Conservation (phyloP, 2,329 filamentous ascomycete species). For the Fusarium robinianum region DNA sequence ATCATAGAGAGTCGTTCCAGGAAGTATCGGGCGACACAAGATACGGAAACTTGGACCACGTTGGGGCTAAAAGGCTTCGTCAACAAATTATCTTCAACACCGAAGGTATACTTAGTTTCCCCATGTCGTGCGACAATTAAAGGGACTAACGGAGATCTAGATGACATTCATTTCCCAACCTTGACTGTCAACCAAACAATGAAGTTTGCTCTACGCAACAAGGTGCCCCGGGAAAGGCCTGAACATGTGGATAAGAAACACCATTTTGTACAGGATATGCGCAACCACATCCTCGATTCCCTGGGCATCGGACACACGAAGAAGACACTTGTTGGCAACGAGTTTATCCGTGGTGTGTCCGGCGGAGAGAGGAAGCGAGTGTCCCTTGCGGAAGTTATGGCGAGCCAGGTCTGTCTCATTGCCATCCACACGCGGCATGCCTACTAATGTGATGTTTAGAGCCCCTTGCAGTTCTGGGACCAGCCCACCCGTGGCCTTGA, state of each 20-base stretch:
- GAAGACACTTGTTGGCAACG: constrained; percentile 65
- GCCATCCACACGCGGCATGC: no score
- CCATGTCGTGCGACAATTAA: no score
- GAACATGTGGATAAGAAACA: constrained; percentile 31
- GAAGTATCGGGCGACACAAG: constrained; percentile 34
- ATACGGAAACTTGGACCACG: constrained; percentile 36
- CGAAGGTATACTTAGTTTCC: constrained; percentile 25
- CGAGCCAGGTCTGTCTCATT: constrained; percentile 44
- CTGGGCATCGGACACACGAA: constrained; percentile 69
- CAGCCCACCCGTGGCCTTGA: constrained; percentile 72
- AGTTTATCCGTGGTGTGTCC: constrained; percentile 62
- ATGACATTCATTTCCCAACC: constrained; percentile 67
- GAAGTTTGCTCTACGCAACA: constrained; percentile 64
- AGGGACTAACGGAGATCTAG: constrained; percentile 4
- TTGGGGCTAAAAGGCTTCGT: constrained; percentile 32
- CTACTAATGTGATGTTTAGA: constrained; percentile 1
- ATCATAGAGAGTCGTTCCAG: constrained; percentile 36
- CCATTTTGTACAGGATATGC: constrained; percentile 39
- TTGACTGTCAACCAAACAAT: constrained; percentile 67
- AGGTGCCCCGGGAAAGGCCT: constrained; percentile 63
- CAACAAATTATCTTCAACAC: constrained; percentile 42
- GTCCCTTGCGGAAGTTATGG: constrained; percentile 68
- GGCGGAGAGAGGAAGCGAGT: constrained; percentile 72
- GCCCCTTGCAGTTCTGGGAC: constrained; percentile 68
- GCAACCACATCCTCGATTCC: constrained; percentile 50